These are phyloP conservation scores for Botrytis porri DNA, from an alignment of 2,329 filamentous ascomycete species.

Conservation along the genomic window DNA sequence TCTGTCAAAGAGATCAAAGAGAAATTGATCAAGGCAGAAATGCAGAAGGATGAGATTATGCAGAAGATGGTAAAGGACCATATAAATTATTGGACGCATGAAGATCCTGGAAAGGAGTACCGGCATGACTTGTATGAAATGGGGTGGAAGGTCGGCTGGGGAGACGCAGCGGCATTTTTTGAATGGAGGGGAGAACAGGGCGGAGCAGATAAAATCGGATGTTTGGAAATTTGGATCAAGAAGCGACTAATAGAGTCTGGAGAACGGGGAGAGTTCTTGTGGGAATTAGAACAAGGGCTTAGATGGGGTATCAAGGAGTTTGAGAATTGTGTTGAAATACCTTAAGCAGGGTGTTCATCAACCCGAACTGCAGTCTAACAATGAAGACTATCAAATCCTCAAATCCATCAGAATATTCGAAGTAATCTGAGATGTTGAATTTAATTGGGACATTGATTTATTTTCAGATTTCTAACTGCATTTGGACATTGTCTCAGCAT, in stretches of 20 bases:
- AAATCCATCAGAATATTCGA: no score
- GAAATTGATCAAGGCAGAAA: constrained; percentile 42
- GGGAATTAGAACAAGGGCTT: constrained; percentile 45
- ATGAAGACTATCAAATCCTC: no score
- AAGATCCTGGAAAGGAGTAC: constrained; percentile 44
- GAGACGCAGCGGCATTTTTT: constrained; percentile 54
- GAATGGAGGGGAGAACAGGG: constrained; percentile 40
- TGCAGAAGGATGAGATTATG: constrained; percentile 40
- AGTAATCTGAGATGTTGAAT: no score
- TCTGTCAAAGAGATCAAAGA: constrained; percentile 39
- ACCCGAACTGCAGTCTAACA: no score
- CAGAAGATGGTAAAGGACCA: constrained; percentile 44
- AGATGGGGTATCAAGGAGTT: constrained; percentile 39
- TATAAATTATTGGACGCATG: constrained; percentile 49
- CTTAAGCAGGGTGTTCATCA: no score
- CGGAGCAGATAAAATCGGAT: constrained; percentile 53
- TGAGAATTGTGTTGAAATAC: constrained; percentile 29
- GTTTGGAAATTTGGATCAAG: constrained; percentile 55
- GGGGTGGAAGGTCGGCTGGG: constrained; percentile 56
- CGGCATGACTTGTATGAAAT: constrained; percentile 53
- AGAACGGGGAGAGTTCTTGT: constrained; percentile 43
- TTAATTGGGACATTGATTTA: no score
- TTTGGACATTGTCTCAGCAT: no score
- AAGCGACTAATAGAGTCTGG: constrained; percentile 53
- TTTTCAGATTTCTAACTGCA: no score